Base-by-base conservation (phyloP, 2,329 filamentous ascomycete species). In the Penicillium sp. region DNA sequence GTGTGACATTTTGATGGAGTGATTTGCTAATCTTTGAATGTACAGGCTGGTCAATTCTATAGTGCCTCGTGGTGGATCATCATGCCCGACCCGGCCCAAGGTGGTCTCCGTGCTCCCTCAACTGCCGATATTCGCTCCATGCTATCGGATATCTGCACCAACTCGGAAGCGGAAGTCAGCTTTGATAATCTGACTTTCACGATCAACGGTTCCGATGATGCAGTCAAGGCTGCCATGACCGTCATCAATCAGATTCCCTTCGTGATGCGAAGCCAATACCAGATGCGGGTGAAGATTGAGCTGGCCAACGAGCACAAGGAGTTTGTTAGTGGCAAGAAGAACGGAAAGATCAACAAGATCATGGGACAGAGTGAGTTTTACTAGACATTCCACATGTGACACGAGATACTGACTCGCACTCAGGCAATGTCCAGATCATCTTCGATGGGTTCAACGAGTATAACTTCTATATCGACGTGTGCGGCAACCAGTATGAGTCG, bases 341-440 rank as follows among this genome's bases (percentile, higher is more conserved):
- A 99, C 69, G 94, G 94, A 76, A 99, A 99, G 80, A 99, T 99
- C 77, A 99, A 99, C 82, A 99, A 99, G 82, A 99, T 99, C 70
- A 99, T 99, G 94, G 94, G 93, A 25, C 93, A 97, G 76, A 97
- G 92, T 84, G 76, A 64, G 81, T 72, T n/a, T 16, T n/a, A 23
- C 13, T 29, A 67, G 34, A 19, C 36, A 16, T 31, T 2, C 2
- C 33, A 45, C 10, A 13, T 36, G 29, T 56, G 70, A 10, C 38
- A 33, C 10, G 16, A 53, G 48, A 40, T 39, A 25, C 54, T 59
- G 36, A 63, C 55, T 27, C 2, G 11, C 44, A 23, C 13, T 10
- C 59, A 87, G 86, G 86, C 82, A 97, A 95, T 68, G 94, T 99
- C 13, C 94, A 99, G 77, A 97, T 99, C 70, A 93, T 99, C 62